phyloP scores from a whole-genome alignment of 129 eudicot genomes.

The Deinandra increscens region DNA sequence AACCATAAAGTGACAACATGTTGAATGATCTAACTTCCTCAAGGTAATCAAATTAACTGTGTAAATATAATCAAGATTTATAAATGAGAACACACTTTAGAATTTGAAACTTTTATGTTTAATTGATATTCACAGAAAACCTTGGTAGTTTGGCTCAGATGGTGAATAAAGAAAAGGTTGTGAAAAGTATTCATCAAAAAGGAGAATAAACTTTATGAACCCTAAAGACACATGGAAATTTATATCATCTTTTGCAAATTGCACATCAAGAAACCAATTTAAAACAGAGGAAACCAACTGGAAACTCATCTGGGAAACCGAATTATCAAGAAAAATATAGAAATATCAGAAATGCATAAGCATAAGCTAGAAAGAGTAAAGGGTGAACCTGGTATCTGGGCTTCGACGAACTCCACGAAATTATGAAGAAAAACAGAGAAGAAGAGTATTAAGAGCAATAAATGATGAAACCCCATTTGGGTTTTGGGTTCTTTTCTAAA shows the following conservation, averaged over 20 bases:
- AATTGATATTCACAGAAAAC: not conserved
- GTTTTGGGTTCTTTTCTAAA: slow-evolving; percentile 21
- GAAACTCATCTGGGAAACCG: not conserved
- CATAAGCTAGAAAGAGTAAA: not conserved
- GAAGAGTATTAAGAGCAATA: slow-evolving; percentile 20
- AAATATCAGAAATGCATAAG: slow-evolving; percentile 5
- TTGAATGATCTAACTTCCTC: too few species aligned
- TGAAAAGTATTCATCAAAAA: slow-evolving; percentile 12
- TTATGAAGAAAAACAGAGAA: slow-evolving; percentile 29
- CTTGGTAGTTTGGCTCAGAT: slow-evolving; percentile 1
- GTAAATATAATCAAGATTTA: not conserved
- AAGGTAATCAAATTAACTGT: not conserved
- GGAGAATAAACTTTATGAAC: slow-evolving; percentile 28
- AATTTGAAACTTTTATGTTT: not conserved
- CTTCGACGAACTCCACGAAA: slow-evolving; percentile 34
- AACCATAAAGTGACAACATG: too few species aligned
- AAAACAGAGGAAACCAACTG: not conserved
- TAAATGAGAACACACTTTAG: not conserved
- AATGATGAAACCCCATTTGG: slow-evolving; percentile 45
- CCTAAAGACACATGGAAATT: slow-evolving; percentile 21
- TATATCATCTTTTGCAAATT: not conserved
- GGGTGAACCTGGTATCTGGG: slow-evolving; percentile 75
- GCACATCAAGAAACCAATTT: slow-evolving; percentile 7
- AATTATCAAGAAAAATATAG: not conserved
- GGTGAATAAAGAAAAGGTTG: slow-evolving; percentile 12